These are phyloP conservation scores for Bretziella fagacearum DNA, from an alignment of 2,329 filamentous ascomycete genomes.

Conservation along the genomic window DNA sequence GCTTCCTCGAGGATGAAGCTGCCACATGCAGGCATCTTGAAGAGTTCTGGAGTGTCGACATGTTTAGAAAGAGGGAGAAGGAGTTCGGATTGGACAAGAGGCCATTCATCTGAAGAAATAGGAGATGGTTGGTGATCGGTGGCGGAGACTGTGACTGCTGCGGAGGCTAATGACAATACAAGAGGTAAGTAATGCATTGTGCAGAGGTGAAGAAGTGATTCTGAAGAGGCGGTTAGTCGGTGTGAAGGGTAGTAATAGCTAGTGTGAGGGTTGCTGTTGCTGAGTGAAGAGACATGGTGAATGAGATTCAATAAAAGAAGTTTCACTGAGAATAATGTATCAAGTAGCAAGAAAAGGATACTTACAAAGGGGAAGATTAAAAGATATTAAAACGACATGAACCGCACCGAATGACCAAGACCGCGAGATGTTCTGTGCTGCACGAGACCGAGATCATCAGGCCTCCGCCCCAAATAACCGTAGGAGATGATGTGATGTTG, in stretches of 20 bases:
- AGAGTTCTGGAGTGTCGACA: slow-evolving; percentile 26
- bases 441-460: too few relatives aligned
- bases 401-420: too few relatives aligned
- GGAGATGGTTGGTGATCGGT: background rate
- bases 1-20: slow-evolving; percentile 49
- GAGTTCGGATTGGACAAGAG: background rate
- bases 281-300: too few relatives aligned
- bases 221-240: background rate
- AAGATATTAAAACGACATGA: too few relatives aligned
- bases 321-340: too few relatives aligned
- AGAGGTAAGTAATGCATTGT: background rate
- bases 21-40: slow-evolving; percentile 46
- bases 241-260: background rate
- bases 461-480: too few relatives aligned
- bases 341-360: too few relatives aligned
- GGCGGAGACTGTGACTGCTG: background rate
- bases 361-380: too few relatives aligned
- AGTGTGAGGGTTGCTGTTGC: too few relatives aligned
- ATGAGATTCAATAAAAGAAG: too few relatives aligned
- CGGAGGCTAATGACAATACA: background rate
- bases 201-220: background rate
- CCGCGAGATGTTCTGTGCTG: background rate
- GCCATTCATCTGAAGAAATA: slow-evolving; percentile 1
- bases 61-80: slow-evolving; percentile 24
- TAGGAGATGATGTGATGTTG: too few relatives aligned